Evolutionary conservation across 208 protist species (phyloP), one percentile per base, ranked within the genome.

Genomic region (Acanthamoeba lenticulata): DNA sequence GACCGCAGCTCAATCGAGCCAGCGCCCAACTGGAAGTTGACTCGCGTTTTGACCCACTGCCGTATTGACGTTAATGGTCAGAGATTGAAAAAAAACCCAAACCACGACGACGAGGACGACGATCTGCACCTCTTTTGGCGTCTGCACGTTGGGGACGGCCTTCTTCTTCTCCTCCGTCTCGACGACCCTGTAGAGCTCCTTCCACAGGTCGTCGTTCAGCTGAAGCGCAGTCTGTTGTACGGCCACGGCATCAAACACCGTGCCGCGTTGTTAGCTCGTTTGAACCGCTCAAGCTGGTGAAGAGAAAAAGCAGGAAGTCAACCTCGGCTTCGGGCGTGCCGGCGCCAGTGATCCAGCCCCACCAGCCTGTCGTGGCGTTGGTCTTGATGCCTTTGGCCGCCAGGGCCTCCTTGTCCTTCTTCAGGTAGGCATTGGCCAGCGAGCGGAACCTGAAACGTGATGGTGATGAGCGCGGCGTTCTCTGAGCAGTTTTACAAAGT

Each of bases 121-220:
- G 2, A 2, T 52, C 4, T 40, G 7, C 27, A 86, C 85, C 52
- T 90, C 85, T n/a, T 90, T 90, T 15, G 85, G 85, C 17, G 40
- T 69, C 45, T 67, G 21, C 1, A 86, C 19, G 52, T 62, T 90
- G 5, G 85, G 55, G 3, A 52, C 21, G 15, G 47, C 38, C 85
- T 90, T 90, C 57, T 90, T 90, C 13, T 9, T 69, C 11, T 60
- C 52, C 44, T 90, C 85, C 17, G 24, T 27, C 24, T 90, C 85
- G 2, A 90, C 85, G 7, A 90, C 57, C 1, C 44, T 69, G 85
- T 90, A 90, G 38, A 90, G 57, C 19, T 90, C 85, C n/a, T 90
- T 90, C 85, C 85, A 90, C 11, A 90, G 85, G 19, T 90, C 52
- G 36, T 90, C 85, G 85, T 40, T 90, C 3, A 90, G 85, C 19